Percentiles rank a stretch among this genome's conserved stretches.
These are phyloP conservation scores for Hawksworthiomyces lignivorus DNA, from an alignment of 2,329 filamentous ascomycete genomes.

Conservation along the genomic window DNA sequence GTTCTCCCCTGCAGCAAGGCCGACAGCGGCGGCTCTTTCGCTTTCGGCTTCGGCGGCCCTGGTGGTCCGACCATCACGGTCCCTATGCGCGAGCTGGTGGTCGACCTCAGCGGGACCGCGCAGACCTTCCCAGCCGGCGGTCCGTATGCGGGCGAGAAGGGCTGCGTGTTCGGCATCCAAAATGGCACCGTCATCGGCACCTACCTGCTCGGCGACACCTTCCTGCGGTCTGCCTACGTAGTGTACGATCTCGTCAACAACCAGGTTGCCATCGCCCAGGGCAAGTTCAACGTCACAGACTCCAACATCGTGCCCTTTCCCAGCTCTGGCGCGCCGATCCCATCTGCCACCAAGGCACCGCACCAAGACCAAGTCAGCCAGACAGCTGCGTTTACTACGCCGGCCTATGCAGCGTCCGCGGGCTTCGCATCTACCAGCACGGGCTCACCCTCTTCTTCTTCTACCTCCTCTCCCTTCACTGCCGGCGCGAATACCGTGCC, in stretches of 20 bases:
- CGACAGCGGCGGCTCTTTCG: conserved; percentile 39
- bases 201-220: conserved; percentile 39
- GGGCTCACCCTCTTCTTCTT: no score
- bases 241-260: conserved; percentile 54
- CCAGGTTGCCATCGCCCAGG: conserved; percentile 45
- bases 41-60: conserved; percentile 44
- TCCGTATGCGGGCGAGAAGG: conserved; percentile 35
- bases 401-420: conserved; percentile 26
- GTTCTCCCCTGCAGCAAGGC: conserved; percentile 44
- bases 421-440: conserved; percentile 24
- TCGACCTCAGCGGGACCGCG: conserved; percentile 32
- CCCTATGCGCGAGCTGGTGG: conserved; percentile 48
- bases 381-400: conserved; percentile 19
- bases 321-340: conserved; percentile 42
- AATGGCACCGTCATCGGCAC: no score
- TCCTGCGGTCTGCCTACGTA: conserved; percentile 52
- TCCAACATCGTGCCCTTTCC: conserved; percentile 43
- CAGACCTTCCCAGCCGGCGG: conserved; percentile 32
- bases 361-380: conserved; percentile 28
- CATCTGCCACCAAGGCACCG: conserved; percentile 39
- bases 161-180: conserved; percentile 51
- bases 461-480: no score
- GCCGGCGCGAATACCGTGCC: no score
- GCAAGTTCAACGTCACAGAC: conserved; percentile 46
- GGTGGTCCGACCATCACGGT: conserved; percentile 44